Base-by-base conservation (phyloP, 805 yeast genomes). In the Schizosaccharomyces lindneri region DNA sequence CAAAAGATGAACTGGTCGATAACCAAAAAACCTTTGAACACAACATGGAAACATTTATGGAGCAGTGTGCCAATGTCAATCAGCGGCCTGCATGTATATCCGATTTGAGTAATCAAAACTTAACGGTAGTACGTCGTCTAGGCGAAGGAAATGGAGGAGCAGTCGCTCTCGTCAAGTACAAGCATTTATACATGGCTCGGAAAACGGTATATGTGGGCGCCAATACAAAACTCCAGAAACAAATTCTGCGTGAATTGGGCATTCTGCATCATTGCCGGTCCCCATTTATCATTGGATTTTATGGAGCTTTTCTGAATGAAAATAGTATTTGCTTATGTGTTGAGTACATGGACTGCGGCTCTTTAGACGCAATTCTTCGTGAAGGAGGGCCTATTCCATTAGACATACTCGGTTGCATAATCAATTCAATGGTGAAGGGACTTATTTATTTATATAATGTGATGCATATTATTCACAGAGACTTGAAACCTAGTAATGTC, bases 101-200 rank as follows among this genome's bases (percentile, higher is more conserved):
- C 32, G 75, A 77, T 61, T 74, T 82, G 59, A 76, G 76, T 62
- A 77, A 78, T 55, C 81, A 81, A 55, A 96, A 93, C 68, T 72
- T 93, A 31, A 79, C 88, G 17, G 80, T 82, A 43, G 70, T 93
- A 61, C 82, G 86, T 63, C 82, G 81, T 64, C 75, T 93, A 61
- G 99, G 99, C 9, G 78, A 87, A 36, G 99, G 99, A 13, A 89
- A 87, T 69, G 87, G 95, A 13, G 99, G 99, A 1, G 82, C 87
- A 1, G 99, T 93, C 2, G 75, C 84, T 59, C 87, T 89, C 68
- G 94, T 88, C 13, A 73, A 87, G 61, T 97, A 93, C 71, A 78
- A 86, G 4, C 96, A 97, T 11, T 82, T 90, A 9, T 87, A 88
- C 64, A 83, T 93, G 87, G 97, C 98, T 17, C 82, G 86, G 65